phyloP scores from a whole-genome alignment of 768 basidiomycete species.

The Rickenella mellea region DNA sequence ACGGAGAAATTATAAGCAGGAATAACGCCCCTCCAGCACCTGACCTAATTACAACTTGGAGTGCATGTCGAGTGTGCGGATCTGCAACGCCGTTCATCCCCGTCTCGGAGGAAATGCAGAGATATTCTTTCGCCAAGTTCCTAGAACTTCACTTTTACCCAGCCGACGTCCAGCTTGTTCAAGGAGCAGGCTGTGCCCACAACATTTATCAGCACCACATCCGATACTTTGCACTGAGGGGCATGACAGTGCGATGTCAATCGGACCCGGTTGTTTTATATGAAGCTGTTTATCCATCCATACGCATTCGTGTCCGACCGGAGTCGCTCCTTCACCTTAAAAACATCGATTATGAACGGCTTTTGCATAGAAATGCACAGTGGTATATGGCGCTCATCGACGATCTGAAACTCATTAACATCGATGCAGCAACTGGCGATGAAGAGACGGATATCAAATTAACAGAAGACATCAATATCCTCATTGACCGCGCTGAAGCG shows the following conservation, averaged over 20 bases:
- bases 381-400: slow-evolving; percentile 75
- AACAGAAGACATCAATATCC: slow-evolving; percentile 48
- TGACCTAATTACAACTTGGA: slow-evolving; percentile 86
- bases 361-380: slow-evolving; percentile 58
- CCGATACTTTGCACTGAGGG: slow-evolving; percentile 78
- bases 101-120: slow-evolving; percentile 84
- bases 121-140: slow-evolving; percentile 93
- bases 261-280: slow-evolving; percentile 74
- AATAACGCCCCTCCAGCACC: slow-evolving; percentile 43
- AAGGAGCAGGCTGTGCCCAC: slow-evolving; percentile 85
- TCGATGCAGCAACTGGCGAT: slow-evolving; percentile 73
- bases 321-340: slow-evolving; percentile 85
- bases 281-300: slow-evolving; percentile 85
- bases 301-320: slow-evolving; percentile 75
- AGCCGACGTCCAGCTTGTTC: slow-evolving; percentile 73
- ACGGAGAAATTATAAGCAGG: slow-evolving; percentile 60
- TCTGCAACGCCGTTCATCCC: slow-evolving; percentile 82
- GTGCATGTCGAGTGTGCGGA: slow-evolving; percentile 70
- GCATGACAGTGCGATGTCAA: slow-evolving; percentile 84
- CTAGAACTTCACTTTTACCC: slow-evolving; percentile 95
- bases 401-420: slow-evolving; percentile 66
- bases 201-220: slow-evolving; percentile 91
- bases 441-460: slow-evolving; percentile 59
- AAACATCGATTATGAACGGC: slow-evolving; percentile 78
- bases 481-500: slow-evolving; percentile 65